Evolutionary conservation across 2,329 filamentous ascomycete genomes (phyloP), one percentile per base, ranked within the genome.

Genomic region (Alternaria sp.): DNA sequence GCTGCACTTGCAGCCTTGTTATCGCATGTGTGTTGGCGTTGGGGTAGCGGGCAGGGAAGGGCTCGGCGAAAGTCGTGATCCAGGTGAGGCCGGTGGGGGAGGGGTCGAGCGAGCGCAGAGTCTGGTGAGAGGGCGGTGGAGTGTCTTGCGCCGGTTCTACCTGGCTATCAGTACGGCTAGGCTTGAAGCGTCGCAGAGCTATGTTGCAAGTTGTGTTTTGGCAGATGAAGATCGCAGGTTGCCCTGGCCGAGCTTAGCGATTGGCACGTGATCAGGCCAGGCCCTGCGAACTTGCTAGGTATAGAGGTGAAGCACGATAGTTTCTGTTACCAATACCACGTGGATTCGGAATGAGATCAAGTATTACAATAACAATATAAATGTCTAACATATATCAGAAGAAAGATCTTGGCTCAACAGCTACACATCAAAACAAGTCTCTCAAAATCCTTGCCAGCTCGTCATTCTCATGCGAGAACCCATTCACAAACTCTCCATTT

Each of bases 371-470:
- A 50, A 9, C 20, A 36, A 27, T 14, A 12, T 25, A 38, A 14
- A 18, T 44, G 12, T 27, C 11, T 36, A 43, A 3, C 27, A 20
- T 32, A 27, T 56, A 49, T 36, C 9, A 50, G n/a, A 28, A 38
- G 4, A 22, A 18, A 8, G 22, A 7, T 34, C 12, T 25, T 25
- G 2, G 11, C 46, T 25, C 12, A 38, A 27, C 8, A 50, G 20
- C 32, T 36, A 3, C 3, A 1, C 7, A 16, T 80, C 52, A 89
- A 62, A 89, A 89, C 49, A 89, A 72, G 68, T 88, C 85, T 64
- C 85, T 81, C 74, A 90, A 81, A 36, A 89, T 86, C 59, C 83
- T 82, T 32, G 85, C 83, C 73, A 89, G 78, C 68, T 88, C 87
- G 43, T 87, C 86, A 60, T 89, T 87, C 62, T 89, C 87, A 49